Evolutionary conservation across 177 flowering plant genomes (phyloP), one percentile per base, ranked within the genome.

Genomic region (Vitis hybrid): DNA sequence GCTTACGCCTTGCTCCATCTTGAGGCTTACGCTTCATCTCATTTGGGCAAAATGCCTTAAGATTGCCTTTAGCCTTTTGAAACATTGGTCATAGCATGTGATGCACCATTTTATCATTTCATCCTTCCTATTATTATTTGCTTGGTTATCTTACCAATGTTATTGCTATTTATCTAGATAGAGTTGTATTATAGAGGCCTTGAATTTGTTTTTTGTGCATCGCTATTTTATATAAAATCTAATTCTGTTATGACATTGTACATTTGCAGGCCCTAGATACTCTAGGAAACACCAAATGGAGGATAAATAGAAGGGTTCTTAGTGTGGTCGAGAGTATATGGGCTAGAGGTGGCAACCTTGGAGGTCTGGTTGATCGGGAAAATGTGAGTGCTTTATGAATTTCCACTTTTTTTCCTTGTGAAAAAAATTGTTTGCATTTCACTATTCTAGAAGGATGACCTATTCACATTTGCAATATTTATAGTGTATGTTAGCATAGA

Each of bases 261-360:
- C 10, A 14, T 72, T 32, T 66, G 6, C 86, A 93, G 98, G 98
- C 97, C 18, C 81, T 95, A 79, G 91, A 93, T 84, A 90, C 91
- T 1, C 88, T 95, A 70, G 99, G 98, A 65, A 88, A 70, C 75
- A 89, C 96, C 49, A 93, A 90, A 76, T 95, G 99, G 99, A 89
- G 96, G 86, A 85, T 95, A 68, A 95, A 93, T 67, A 83, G 60
- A 82, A 85, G 83, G 78, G 82, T 95, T 49, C 88, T 91, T 65
- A 71, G 72, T 71, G 94, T 88, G 72, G 83, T 93, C 63, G 94
- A 95, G 78, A 85, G 73, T 70, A 30, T 95, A 40, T 95, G 99
- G 99, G 93, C 82, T 48, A 69, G 75, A 64, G 99, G 99, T 52
- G 98, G 96, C 60, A 78, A 86, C 57, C 63, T 87, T 80, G 98